phyloP scores from a whole-genome alignment of 805 yeast genomes.

The Zygotorulaspora sp. region DNA sequence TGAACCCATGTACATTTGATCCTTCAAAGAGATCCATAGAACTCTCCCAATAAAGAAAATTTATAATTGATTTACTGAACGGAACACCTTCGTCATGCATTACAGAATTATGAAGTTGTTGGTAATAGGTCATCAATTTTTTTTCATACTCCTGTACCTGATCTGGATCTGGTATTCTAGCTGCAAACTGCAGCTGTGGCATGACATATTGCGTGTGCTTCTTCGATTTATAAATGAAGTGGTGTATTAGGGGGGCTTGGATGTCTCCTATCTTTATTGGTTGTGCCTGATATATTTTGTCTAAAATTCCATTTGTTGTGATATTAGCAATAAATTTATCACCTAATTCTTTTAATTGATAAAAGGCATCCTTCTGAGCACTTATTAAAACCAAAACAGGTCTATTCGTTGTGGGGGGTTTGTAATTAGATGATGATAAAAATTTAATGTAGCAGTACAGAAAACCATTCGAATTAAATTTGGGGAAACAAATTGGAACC shows the following conservation, averaged over 20 bases:
- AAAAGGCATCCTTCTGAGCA: conserved; percentile 71
- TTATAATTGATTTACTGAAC: conserved; percentile 39
- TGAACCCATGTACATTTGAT: conserved; percentile 1
- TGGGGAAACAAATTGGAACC: conserved; percentile 90
- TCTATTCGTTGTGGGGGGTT: conserved; percentile 13
- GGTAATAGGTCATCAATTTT: conserved; percentile 28
- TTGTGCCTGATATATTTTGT: conserved; percentile 33
- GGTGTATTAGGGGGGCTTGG: conserved; percentile 58
- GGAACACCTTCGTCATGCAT: conserved; percentile 29
- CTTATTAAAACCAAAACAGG: conserved; percentile 44
- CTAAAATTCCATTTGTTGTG: conserved; percentile 35
- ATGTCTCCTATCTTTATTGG: conserved; percentile 47
- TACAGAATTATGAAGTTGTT: conserved; percentile 25
- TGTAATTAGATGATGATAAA: conserved; percentile 22
- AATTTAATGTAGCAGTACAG: conserved; percentile 74
- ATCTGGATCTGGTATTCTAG: conserved; percentile 12
- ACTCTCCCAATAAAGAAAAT: conserved; percentile 43
- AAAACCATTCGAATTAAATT: conserved; percentile 85
- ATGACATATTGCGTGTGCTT: conserved; percentile 48
- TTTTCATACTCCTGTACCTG: conserved; percentile 17
- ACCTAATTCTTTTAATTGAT: conserved; percentile 61
- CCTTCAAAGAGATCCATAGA: conserved; percentile 3
- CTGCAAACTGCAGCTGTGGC: conserved; percentile 28
- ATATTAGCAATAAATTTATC: conserved; percentile 46
- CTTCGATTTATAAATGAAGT: conserved; percentile 76